Evolutionary conservation across 768 basidiomycete species (phyloP).

Genomic region (Sarcodon sp.): DNA sequence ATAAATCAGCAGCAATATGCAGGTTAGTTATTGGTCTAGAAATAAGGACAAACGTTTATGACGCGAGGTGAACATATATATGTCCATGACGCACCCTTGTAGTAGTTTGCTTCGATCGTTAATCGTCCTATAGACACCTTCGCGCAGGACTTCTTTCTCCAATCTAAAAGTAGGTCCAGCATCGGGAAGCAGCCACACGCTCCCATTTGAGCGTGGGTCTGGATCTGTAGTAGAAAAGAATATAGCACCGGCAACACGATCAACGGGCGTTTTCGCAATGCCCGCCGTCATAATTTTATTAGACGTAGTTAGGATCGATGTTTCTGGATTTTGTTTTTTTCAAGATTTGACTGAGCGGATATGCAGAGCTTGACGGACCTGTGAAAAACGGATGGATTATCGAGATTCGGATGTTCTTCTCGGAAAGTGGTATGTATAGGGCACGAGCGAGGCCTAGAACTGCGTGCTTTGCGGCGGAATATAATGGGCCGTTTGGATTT

Average conservation of each 20-base stretch:
- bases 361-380: conserved; percentile 6
- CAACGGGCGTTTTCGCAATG: conserved; percentile 15
- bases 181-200: conserved; percentile 17
- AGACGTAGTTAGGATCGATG: conserved; percentile 9
- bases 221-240: conserved; percentile 16
- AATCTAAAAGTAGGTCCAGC: conserved; percentile 14
- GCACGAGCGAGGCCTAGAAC: conserved; percentile 18
- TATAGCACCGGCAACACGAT: conserved; percentile 18
- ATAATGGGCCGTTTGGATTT: conserved; percentile 11
- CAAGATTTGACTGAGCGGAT: too few relatives aligned
- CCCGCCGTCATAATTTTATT: conserved; percentile 13
- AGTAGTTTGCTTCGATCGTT: not conserved
- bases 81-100: not conserved
- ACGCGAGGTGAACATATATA: not conserved
- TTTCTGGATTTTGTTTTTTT: too few relatives aligned
- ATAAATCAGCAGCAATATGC: not conserved
- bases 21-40: not conserved
- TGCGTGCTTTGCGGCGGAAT: conserved; percentile 18
- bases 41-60: not conserved
- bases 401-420: conserved; percentile 12
- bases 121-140: conserved; percentile 15
- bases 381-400: conserved; percentile 19
- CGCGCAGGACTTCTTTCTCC: conserved; percentile 8
- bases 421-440: conserved; percentile 5
- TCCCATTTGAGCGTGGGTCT: conserved; percentile 12